These are phyloP conservation scores for Pythium myriotylum DNA, from an alignment of 352 stramenopile genomes.

Conservation along the genomic window DNA sequence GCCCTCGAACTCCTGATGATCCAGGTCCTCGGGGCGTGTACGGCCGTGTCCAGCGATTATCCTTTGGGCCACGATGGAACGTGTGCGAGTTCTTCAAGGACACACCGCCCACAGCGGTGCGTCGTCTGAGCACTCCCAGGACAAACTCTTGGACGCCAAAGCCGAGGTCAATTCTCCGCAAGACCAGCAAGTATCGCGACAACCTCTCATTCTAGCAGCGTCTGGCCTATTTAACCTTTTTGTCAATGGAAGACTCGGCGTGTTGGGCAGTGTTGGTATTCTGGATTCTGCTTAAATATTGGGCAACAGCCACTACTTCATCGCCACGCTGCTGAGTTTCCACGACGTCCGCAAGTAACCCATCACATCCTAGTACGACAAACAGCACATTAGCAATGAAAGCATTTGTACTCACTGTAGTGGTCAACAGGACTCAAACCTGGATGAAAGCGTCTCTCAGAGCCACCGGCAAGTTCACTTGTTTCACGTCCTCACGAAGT, in stretches of 20 bases:
- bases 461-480: conserved; percentile 55
- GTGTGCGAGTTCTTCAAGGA: conserved; percentile 55
- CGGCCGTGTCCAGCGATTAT: conserved; percentile 55
- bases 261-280: not conserved
- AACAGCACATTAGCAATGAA: not conserved
- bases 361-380: conserved; percentile 44
- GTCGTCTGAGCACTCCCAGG: conserved; percentile 19
- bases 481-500: conserved; percentile 66
- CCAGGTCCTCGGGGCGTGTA: conserved; percentile 50
- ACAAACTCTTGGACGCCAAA: not conserved
- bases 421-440: conserved; percentile 25
- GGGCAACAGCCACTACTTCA: not conserved
- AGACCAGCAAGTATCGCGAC: conserved; percentile 58
- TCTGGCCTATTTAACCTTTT: conserved; percentile 4
- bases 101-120: conserved; percentile 35
- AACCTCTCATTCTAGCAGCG: conserved; percentile 29
- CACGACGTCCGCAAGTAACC: conserved; percentile 50
- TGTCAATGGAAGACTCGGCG: not conserved
- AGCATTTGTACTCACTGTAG: no score
- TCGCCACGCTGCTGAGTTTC: conserved; percentile 16
- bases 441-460: conserved; percentile 65
- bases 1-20: conserved; percentile 16
- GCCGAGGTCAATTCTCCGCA: conserved; percentile 47
- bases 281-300: no score
- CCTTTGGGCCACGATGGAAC: conserved; percentile 63